A percentile compares a stretch with the other conserved stretches of the same genome.
Evolutionary conservation across 805 yeast genomes (phyloP).

Genomic region (Hanseniaspora thailandica): DNA sequence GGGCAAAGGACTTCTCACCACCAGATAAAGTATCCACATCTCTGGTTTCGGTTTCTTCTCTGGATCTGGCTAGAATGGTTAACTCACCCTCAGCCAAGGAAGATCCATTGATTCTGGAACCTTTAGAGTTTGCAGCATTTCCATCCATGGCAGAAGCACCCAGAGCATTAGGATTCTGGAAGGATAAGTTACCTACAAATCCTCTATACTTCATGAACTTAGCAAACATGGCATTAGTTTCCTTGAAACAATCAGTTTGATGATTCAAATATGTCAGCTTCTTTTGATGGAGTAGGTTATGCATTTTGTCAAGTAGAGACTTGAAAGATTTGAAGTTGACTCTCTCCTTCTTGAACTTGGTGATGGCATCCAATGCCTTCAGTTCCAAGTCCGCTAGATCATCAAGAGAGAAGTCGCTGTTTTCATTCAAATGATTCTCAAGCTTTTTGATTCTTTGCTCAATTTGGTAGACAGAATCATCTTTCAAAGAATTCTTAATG

Average conservation of each 20-base stretch:
- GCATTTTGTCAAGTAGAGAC: neutral
- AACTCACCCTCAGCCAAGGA: neutral
- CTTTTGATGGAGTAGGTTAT: conserved; percentile 2
- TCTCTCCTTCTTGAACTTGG: conserved; percentile 19
- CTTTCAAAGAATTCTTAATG: neutral
- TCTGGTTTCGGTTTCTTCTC: conserved; percentile 31
- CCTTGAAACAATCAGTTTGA: conserved; percentile 12
- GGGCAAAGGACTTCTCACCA: conserved; percentile 92
- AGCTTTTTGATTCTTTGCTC: neutral
- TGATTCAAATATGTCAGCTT: conserved; percentile 7
- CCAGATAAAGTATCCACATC: conserved; percentile 82
- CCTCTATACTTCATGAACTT: conserved; percentile 13
- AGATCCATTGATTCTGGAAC: neutral
- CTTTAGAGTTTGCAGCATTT: neutral
- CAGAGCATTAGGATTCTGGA: conserved; percentile 10
- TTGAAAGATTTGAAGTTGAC: conserved; percentile 10
- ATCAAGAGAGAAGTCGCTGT: conserved; percentile 17
- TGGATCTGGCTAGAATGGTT: conserved; percentile 10
- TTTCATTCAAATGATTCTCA: conserved; percentile 14
- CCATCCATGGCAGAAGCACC: neutral
- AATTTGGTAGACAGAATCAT: conserved; percentile 15
- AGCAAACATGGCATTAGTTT: conserved; percentile 8
- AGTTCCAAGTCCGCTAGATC: conserved; percentile 18
- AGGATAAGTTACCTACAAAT: conserved; percentile 6
- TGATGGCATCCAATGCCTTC: conserved; percentile 20